Conservation (phyloP, 2,329 filamentous ascomycete species). For the Zymoseptoria ardabiliae region DNA sequence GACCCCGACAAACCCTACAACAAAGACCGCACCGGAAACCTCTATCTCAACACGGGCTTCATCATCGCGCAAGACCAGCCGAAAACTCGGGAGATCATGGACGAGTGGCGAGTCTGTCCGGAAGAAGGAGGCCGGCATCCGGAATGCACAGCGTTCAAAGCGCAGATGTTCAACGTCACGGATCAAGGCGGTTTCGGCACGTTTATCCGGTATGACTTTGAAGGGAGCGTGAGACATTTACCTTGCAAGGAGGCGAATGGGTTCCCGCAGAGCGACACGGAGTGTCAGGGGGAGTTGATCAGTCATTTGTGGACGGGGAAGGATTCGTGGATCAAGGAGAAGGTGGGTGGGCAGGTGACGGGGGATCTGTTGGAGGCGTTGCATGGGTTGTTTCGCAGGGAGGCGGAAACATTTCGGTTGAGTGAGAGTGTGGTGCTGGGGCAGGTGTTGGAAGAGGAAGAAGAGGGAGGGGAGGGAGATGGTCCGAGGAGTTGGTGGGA, state of each 20-base stretch:
- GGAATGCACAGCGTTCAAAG: slow-evolving; percentile 2
- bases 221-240: neutral
- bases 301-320: slow-evolving; percentile 6
- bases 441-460: neutral
- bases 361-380: slow-evolving; percentile 4
- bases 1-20: slow-evolving; percentile 1
- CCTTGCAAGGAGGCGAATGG: slow-evolving; percentile 5
- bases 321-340: slow-evolving; percentile 2
- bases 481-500: neutral
- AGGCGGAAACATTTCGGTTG: slow-evolving; percentile 2
- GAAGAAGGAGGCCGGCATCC: slow-evolving; percentile 4
- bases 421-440: neutral
- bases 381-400: slow-evolving; percentile 1
- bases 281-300: slow-evolving; percentile 4
- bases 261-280: slow-evolving; percentile 2
- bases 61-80: slow-evolving; percentile 2
- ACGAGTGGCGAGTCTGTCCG: slow-evolving; percentile 3
- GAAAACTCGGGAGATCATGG: slow-evolving; percentile 4
- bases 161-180: neutral
- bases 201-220: slow-evolving; percentile 5
- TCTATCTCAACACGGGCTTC: slow-evolving; percentile 7
- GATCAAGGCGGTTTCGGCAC: slow-evolving; percentile 8
- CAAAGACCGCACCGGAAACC: slow-evolving; percentile 1
- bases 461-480: neutral
- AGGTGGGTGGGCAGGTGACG: slow-evolving; percentile 1